phyloP scores from a whole-genome alignment of 192 early-diverging fungal genomes.

The Rhizophagus clarus region DNA sequence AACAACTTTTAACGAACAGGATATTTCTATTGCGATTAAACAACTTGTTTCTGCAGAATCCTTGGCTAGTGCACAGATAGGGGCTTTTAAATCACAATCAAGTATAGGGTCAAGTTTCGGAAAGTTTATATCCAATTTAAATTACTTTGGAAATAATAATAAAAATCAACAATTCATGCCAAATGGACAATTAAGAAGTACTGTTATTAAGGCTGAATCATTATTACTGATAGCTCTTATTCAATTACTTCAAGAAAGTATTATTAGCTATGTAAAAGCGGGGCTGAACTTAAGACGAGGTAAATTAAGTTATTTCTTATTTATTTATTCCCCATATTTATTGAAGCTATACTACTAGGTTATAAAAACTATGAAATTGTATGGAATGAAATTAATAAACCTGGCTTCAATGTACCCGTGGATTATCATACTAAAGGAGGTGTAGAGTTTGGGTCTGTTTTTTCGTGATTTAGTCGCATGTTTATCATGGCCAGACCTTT shows the following conservation, averaged over 20 bases:
- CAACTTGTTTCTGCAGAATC: constrained; percentile 43
- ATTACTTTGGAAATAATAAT: constrained; percentile 43
- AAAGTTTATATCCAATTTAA: constrained; percentile 43
- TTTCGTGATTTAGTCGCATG: no score
- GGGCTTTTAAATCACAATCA: constrained; percentile 48
- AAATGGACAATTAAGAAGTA: constrained; percentile 55
- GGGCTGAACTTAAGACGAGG: constrained; percentile 58
- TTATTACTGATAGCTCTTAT: constrained; percentile 52
- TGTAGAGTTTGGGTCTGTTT: constrained; percentile 54
- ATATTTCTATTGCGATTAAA: constrained; percentile 47
- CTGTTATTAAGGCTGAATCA: constrained; percentile 54
- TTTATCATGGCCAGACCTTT: no score
- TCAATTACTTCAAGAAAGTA: constrained; percentile 49
- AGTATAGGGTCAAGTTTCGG: constrained; percentile 34
- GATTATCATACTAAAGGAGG: constrained; percentile 55
- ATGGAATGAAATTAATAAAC: constrained; percentile 52
- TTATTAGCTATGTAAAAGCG: constrained; percentile 54
- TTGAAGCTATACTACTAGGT: constrained; percentile 19
- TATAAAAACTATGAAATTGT: constrained; percentile 56
- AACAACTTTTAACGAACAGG: constrained; percentile 50
- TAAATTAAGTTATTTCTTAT: constrained; percentile 24
- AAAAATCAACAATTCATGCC: constrained; percentile 42
- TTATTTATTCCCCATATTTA: not conserved
- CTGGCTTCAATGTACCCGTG: constrained; percentile 40
- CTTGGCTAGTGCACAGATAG: constrained; percentile 52